These are phyloP conservation scores for Angomonas deanei DNA, from an alignment of 208 protist genomes.

Conservation along the genomic window DNA sequence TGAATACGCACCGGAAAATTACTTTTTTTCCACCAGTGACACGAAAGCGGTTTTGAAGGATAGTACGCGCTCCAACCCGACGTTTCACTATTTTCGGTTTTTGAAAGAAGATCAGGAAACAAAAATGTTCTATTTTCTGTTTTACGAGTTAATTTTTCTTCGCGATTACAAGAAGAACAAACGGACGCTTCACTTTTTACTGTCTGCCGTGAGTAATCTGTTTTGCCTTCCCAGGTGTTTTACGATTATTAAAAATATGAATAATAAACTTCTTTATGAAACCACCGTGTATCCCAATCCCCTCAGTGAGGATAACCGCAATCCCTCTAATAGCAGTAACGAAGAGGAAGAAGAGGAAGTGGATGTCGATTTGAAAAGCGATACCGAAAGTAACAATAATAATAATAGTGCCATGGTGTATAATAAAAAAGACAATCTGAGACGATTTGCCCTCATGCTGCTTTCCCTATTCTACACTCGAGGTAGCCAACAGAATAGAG, in stretches of 20 bases:
- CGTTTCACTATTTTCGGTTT: constrained; percentile 1
- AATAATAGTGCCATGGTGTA: neutral
- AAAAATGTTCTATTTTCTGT: neutral
- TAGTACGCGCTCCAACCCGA: neutral
- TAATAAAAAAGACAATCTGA: neutral
- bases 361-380: neutral
- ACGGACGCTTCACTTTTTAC: neutral
- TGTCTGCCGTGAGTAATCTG: neutral
- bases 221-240: neutral
- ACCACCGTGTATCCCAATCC: neutral
- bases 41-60: neutral
- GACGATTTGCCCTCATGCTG: neutral
- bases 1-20: neutral
- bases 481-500: neutral
- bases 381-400: neutral
- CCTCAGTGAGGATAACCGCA: neutral
- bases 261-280: neutral
- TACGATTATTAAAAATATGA: neutral
- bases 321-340: neutral
- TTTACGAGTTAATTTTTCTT: neutral
- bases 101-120: neutral
- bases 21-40: neutral
- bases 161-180: neutral
- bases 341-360: neutral
- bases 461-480: constrained; percentile 1